These are phyloP conservation scores for Tremellales sp. DNA, from an alignment of 1,284 basidiomycete genomes.

Conservation along the genomic window DNA sequence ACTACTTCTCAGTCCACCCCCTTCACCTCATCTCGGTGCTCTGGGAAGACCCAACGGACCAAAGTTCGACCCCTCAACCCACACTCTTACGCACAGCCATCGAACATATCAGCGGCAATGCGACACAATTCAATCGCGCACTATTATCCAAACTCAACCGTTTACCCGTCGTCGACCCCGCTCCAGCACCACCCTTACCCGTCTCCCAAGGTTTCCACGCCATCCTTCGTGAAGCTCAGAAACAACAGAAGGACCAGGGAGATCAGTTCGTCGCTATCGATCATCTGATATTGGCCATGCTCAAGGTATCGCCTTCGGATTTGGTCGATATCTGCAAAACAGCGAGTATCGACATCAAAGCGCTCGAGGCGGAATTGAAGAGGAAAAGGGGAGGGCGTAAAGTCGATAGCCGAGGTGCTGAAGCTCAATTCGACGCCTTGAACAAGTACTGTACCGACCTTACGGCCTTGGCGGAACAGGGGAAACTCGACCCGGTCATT, in stretches of 20 bases:
- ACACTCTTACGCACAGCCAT: constrained; percentile 41
- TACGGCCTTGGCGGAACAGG: constrained; percentile 51
- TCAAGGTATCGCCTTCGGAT: constrained; percentile 52
- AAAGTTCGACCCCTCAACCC: constrained; percentile 24
- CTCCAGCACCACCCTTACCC: constrained; percentile 68
- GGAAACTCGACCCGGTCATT: constrained; percentile 58
- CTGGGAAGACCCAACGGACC: constrained; percentile 36
- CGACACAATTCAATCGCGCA: constrained; percentile 38
- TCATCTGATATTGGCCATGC: constrained; percentile 67
- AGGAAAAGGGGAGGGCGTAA: constrained; percentile 53
- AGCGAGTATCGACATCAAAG: constrained; percentile 49
- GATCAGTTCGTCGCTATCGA: constrained; percentile 94
- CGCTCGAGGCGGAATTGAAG: constrained; percentile 53
- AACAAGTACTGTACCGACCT: constrained; percentile 49
- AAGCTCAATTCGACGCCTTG: constrained; percentile 51
- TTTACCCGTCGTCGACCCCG: constrained; percentile 75
- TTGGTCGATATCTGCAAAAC: constrained; percentile 52
- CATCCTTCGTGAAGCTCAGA: constrained; percentile 74
- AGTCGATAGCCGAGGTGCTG: constrained; percentile 54
- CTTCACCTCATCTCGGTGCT: constrained; percentile 46
- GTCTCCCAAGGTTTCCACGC: constrained; percentile 62
- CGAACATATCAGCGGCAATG: constrained; percentile 46
- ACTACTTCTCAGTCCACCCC: constrained; percentile 41
- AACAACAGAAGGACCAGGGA: constrained; percentile 72
- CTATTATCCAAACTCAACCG: constrained; percentile 49